Evolutionary conservation across 2,329 filamentous ascomycete genomes (phyloP).

Genomic region (Penicillium sp.): DNA sequence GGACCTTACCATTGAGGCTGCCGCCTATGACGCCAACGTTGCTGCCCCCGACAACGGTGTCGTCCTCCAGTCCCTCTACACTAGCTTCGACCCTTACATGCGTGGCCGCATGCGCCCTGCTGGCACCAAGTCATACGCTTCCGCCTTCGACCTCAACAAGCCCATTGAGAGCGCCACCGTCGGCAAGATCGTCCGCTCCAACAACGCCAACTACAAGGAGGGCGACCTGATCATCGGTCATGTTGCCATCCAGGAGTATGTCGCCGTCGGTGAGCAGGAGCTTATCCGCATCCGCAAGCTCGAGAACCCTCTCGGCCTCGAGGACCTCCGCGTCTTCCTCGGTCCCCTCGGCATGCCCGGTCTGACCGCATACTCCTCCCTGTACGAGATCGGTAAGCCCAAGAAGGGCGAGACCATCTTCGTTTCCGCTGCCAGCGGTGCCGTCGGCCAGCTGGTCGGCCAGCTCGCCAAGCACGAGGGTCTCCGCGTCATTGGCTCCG

Average conservation of each 20-base stretch:
- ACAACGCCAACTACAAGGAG: conserved; percentile 60
- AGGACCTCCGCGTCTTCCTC: conserved; percentile 61
- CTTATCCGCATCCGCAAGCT: conserved; percentile 55
- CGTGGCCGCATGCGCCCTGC: conserved; percentile 74
- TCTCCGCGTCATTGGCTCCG: conserved; percentile 75
- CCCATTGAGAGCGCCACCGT: conserved; percentile 67
- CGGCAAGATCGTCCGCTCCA: conserved; percentile 70
- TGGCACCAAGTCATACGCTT: conserved; percentile 65
- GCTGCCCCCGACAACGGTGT: conserved; percentile 66
- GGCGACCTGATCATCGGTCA: conserved; percentile 66
- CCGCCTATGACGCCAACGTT: conserved; percentile 62
- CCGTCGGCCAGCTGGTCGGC: conserved; percentile 80
- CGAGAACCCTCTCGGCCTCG: conserved; percentile 62
- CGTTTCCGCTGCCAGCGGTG: conserved; percentile 75
- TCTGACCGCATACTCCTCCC: conserved; percentile 71
- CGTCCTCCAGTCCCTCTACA: conserved; percentile 68
- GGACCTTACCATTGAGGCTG: conserved; percentile 67
- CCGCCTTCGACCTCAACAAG: conserved; percentile 61
- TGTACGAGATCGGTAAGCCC: conserved; percentile 74
- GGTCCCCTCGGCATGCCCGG: conserved; percentile 79
- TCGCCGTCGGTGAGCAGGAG: conserved; percentile 53
- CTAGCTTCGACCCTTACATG: conserved; percentile 83
- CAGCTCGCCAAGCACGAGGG: conserved; percentile 83
- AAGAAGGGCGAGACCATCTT: conserved; percentile 81
- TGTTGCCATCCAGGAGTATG: conserved; percentile 70